Evolutionary conservation across 495 filamentous ascomycete genomes (phyloP), one percentile per base, ranked within the genome.

Genomic region (Tuber umbilicatum): DNA sequence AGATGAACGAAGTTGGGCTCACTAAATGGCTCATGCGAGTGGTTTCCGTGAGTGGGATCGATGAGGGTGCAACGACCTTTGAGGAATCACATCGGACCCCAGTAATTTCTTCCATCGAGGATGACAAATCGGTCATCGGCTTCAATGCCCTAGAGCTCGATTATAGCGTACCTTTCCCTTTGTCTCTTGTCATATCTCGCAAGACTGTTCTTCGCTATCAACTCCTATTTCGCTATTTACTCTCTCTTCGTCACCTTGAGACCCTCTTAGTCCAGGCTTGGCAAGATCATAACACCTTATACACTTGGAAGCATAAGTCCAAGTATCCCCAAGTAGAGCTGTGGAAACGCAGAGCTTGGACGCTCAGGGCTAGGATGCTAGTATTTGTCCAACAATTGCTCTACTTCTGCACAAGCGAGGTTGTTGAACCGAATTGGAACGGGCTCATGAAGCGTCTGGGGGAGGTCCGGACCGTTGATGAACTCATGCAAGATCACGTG

Each of bases 401-500:
- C 38, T 99, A 97, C 82, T 99, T 97, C 79, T 97, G 94, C 82
- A 98, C 95, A 0, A 90, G 92, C 0, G 95, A 99, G 83, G 95
- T 99, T 73, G 94, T 99, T 75, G 95, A 99, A 84, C 95, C 94
- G 27, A 99, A 98, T 84, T 99, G 95, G 95, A 90, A 93, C 74
- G 90, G 87, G 47, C 86, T 98, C 71, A 98, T 97, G 93, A 89
- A 90, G 38, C 87, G 92, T 72, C 87, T 99, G 19, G 85, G 71
- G 84, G 89, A 82, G 86, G 93, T 92, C 74, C 87, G 94, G 55
- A 99, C 95, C 0, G 96, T 99, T 23, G 95, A 99, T 79, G 93
- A 97, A 83, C 85, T 99, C 80, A 99, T 99, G 95, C 93, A 98
- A 84, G 94, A 98, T 83, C 95, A 99, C 86, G 94, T 99, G 42